Percentiles rank a stretch among this genome's conserved stretches.
These are phyloP conservation scores for Fusarium chaquense DNA, from an alignment of 2,329 filamentous ascomycete species.

Conservation along the genomic window DNA sequence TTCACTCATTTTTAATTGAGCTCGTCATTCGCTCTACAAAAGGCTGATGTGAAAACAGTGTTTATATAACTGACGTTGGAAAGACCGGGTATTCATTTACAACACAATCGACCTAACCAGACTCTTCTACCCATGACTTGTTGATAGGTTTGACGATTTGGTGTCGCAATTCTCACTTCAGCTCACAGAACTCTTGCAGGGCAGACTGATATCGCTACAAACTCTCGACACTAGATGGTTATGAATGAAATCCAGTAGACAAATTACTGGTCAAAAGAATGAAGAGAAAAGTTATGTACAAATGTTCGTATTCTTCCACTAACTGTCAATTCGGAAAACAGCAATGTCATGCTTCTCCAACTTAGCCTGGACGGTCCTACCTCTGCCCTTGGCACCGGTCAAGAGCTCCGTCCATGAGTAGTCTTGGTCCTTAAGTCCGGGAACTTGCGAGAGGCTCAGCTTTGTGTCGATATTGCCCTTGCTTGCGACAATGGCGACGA, in stretches of 20 bases:
- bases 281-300: not conserved
- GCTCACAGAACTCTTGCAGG: not conserved
- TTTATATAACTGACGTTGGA: not conserved
- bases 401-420: conserved; percentile 28
- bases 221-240: not conserved
- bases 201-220: not conserved
- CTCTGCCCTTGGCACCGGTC: conserved; percentile 24
- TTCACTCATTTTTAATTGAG: not conserved
- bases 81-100: not conserved
- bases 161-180: not conserved
- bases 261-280: not conserved
- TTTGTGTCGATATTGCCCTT: conserved; percentile 16
- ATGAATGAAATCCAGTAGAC: not conserved
- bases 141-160: not conserved
- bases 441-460: conserved; percentile 26
- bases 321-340: conserved; percentile 20
- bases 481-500: conserved; percentile 25
- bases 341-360: conserved; percentile 23
- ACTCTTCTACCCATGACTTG: not conserved
- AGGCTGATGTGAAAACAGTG: too few relatives aligned
- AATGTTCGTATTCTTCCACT: not conserved
- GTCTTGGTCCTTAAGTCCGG: conserved; percentile 18
- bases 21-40: not conserved
- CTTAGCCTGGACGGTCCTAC: conserved; percentile 18
- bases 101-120: not conserved